Evolutionary conservation across 2,329 filamentous ascomycete genomes (phyloP).

Genomic region (Trichoderma brevicompactum): DNA sequence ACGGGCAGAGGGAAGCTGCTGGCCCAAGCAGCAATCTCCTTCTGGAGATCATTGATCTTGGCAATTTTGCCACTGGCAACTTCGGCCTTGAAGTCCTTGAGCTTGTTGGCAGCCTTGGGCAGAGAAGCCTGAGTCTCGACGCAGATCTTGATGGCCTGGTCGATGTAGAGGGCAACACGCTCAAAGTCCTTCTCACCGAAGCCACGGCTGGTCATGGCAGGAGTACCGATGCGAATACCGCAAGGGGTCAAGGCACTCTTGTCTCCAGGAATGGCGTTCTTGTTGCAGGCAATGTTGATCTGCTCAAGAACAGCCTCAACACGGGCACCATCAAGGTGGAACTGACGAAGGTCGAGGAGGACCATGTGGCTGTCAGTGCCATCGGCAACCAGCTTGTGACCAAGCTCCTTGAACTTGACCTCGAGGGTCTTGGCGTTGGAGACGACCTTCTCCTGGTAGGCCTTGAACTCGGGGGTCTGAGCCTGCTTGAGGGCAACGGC

Average conservation of each 20-base stretch:
- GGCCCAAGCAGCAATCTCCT: constrained; percentile 89
- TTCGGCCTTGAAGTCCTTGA: constrained; percentile 98
- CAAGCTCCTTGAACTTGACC: constrained; percentile 79
- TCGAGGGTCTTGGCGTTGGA: constrained; percentile 93
- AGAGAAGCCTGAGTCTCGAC: constrained; percentile 82
- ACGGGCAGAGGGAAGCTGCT: constrained; percentile 90
- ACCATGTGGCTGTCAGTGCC: constrained; percentile 99
- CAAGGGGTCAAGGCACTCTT: constrained; percentile 94
- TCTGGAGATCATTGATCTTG: constrained; percentile 82
- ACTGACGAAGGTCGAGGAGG: constrained; percentile 87
- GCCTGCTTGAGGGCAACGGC: constrained; percentile 96
- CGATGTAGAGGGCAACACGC: constrained; percentile 87
- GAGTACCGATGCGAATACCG: constrained; percentile 94
- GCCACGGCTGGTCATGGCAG: constrained; percentile 95
- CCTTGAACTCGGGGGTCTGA: constrained; percentile 84
- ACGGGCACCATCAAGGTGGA: constrained; percentile 87
- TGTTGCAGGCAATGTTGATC: constrained; percentile 99
- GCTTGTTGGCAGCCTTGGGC: constrained; percentile 97
- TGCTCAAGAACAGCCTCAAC: constrained; percentile 96
- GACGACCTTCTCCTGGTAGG: constrained; percentile 91
- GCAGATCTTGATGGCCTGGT: constrained; percentile 84
- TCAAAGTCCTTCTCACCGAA: constrained; percentile 93
- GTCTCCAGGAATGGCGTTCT: constrained; percentile 97
- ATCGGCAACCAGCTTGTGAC: constrained; percentile 92
- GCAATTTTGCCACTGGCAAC: constrained; percentile 76